Evolutionary conservation across 495 filamentous ascomycete species (phyloP).

Genomic region (Oidiodendron maius): DNA sequence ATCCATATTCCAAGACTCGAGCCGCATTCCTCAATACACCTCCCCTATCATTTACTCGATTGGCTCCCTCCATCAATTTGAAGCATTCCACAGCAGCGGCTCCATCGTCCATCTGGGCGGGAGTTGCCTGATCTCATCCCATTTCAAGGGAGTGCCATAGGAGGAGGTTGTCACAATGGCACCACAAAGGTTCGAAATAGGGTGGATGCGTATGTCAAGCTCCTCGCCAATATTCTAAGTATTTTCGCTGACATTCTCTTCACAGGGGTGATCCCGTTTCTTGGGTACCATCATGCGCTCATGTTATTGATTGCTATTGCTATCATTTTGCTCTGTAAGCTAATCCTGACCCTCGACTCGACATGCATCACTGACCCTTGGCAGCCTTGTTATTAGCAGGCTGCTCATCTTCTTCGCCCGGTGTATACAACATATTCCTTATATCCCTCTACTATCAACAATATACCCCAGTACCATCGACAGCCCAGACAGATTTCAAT

Average conservation of each 20-base stretch:
- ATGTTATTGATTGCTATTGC: slow-evolving; percentile 94
- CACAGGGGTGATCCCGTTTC: slow-evolving; percentile 84
- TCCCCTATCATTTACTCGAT: slow-evolving; percentile 3
- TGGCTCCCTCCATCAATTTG: slow-evolving; percentile 18
- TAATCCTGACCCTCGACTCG: background rate
- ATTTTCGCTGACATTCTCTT: slow-evolving; percentile 14
- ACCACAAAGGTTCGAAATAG: slow-evolving; percentile 22
- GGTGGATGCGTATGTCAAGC: slow-evolving; percentile 22
- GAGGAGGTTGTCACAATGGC: slow-evolving; percentile 4
- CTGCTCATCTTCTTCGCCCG: slow-evolving; percentile 69
- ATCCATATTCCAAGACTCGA: background rate
- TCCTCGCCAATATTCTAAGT: background rate
- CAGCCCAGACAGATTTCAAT: slow-evolving; percentile 78
- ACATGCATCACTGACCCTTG: slow-evolving; percentile 4
- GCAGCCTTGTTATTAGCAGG: slow-evolving; percentile 72
- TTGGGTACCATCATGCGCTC: slow-evolving; percentile 97
- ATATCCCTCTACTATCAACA: slow-evolving; percentile 68
- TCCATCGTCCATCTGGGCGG: slow-evolving; percentile 27
- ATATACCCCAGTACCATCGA: slow-evolving; percentile 59
- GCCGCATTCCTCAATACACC: slow-evolving; percentile 16
- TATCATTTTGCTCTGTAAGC: slow-evolving; percentile 92
- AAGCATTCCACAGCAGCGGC: slow-evolving; percentile 24
- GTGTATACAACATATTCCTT: slow-evolving; percentile 76
- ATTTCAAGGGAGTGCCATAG: slow-evolving; percentile 14
- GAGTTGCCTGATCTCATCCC: slow-evolving; percentile 19